Percentiles rank a stretch among this genome's conserved stretches.
Conservation (phyloP, 306 rosid genomes). For the Glycine soja region DNA sequence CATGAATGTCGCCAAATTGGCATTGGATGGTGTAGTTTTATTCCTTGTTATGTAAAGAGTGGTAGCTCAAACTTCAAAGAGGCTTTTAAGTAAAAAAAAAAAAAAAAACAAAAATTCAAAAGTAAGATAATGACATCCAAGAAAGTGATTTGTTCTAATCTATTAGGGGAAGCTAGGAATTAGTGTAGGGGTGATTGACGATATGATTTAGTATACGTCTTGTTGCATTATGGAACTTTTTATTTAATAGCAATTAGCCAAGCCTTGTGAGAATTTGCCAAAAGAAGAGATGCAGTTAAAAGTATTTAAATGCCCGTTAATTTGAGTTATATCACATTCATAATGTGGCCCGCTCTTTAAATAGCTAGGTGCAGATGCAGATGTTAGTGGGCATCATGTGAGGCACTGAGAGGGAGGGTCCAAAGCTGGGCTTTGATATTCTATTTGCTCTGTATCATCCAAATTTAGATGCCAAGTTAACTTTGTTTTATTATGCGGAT, state of each 20-base stretch:
- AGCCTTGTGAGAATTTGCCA: slow-evolving; percentile 14
- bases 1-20: slow-evolving; percentile 12
- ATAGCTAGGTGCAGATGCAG: slow-evolving; percentile 49
- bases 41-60: slow-evolving; percentile 2
- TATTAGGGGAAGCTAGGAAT: slow-evolving; percentile 30
- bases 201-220: slow-evolving; percentile 45
- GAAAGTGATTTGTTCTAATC: slow-evolving; percentile 51
- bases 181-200: slow-evolving; percentile 35
- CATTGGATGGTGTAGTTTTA: background rate
- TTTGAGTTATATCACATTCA: slow-evolving; percentile 59
- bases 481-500: slow-evolving; percentile 20
- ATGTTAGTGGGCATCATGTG: slow-evolving; percentile 71
- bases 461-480: slow-evolving; percentile 22
- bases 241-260: background rate
- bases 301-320: slow-evolving; percentile 30
- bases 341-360: slow-evolving; percentile 52
- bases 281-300: slow-evolving; percentile 45
- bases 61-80: slow-evolving; percentile 14
- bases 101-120: slow-evolving; percentile 20
- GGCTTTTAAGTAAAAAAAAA: slow-evolving; percentile 27
- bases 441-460: slow-evolving; percentile 40
- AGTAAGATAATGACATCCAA: slow-evolving; percentile 42
- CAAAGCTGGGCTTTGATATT: slow-evolving; percentile 43
- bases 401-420: slow-evolving; percentile 48
- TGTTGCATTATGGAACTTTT: slow-evolving; percentile 26